phyloP scores from a whole-genome alignment of 257 asterid genomes.

The Plantago ovata region DNA sequence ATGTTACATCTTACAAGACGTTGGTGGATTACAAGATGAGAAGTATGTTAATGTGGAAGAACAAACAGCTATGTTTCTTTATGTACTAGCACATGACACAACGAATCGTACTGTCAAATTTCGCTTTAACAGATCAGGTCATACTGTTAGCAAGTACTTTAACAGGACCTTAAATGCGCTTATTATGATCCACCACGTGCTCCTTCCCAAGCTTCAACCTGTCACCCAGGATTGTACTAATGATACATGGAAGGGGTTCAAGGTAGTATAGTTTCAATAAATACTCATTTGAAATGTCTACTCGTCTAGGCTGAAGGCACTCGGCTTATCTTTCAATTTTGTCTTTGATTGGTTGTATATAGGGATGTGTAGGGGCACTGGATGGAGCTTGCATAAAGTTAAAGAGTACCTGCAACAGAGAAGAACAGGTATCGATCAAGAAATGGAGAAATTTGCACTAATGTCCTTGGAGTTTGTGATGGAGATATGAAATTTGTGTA shows the following conservation, averaged over 20 bases:
- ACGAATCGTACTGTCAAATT: background rate
- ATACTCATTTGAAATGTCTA: background rate
- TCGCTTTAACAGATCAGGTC: conserved; percentile 4
- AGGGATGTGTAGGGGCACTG: conserved; percentile 1
- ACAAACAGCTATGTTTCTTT: conserved; percentile 2
- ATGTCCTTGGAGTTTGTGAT: conserved; percentile 9
- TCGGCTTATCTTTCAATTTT: background rate
- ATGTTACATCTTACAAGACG: conserved; percentile 4
- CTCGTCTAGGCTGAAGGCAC: background rate
- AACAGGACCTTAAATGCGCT: background rate
- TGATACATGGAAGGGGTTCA: background rate
- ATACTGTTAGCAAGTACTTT: conserved; percentile 2
- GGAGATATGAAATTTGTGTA: conserved; percentile 10
- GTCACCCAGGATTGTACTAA: conserved; percentile 2
- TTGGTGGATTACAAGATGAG: conserved; percentile 1
- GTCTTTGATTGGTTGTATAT: background rate
- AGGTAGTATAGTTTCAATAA: conserved; percentile 4
- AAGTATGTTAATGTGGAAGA: background rate
- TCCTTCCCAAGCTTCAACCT: conserved; percentile 1
- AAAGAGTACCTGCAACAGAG: background rate
- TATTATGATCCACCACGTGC: background rate
- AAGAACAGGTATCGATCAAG: background rate
- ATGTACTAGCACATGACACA: conserved; percentile 8
- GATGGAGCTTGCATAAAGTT: conserved; percentile 2
- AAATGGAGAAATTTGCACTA: background rate